Percentiles rank a stretch among this genome's conserved stretches.
Evolutionary conservation across 2,329 filamentous ascomycete species (phyloP).

Genomic region (Neofusicoccum ribis): DNA sequence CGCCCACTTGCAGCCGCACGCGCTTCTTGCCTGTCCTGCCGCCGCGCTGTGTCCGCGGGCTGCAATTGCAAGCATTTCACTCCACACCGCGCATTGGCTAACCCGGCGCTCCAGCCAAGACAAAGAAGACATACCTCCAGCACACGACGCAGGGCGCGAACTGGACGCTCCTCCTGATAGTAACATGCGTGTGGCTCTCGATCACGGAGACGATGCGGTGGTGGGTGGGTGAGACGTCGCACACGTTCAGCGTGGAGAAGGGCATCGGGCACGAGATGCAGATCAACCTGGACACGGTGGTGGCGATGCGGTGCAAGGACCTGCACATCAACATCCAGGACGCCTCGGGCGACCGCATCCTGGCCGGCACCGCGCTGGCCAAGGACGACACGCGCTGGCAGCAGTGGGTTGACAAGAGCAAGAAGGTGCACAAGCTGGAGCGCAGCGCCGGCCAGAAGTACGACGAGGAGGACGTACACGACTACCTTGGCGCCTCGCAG

Average conservation of each 20-base stretch:
- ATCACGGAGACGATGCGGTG: conserved; percentile 77
- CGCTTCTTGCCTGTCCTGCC: not conserved
- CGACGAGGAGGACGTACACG: conserved; percentile 82
- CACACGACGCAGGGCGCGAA: conserved; percentile 84
- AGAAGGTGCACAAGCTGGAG: conserved; percentile 56
- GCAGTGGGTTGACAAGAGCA: conserved; percentile 74
- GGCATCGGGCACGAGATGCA: conserved; percentile 84
- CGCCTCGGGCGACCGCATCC: conserved; percentile 85
- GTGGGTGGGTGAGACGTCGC: conserved; percentile 80
- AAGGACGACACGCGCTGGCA: conserved; percentile 78
- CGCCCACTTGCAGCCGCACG: not conserved
- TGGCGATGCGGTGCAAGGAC: conserved; percentile 83
- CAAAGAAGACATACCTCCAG: conserved; percentile 88
- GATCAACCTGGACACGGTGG: conserved; percentile 92
- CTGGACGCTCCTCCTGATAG: conserved; percentile 82
- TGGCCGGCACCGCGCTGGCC: conserved; percentile 72
- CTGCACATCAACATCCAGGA: conserved; percentile 98
- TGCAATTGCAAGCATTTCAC: not conserved
- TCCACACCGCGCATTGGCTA: not conserved
- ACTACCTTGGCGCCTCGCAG: conserved; percentile 76
- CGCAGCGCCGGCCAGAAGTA: conserved; percentile 43
- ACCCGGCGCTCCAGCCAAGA: conserved; percentile 67
- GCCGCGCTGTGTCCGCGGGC: not conserved
- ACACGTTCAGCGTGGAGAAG: conserved; percentile 93
- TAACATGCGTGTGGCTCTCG: conserved; percentile 73